These are phyloP conservation scores for Ustilago hordei DNA, from an alignment of 1,284 basidiomycete species.

Conservation along the genomic window DNA sequence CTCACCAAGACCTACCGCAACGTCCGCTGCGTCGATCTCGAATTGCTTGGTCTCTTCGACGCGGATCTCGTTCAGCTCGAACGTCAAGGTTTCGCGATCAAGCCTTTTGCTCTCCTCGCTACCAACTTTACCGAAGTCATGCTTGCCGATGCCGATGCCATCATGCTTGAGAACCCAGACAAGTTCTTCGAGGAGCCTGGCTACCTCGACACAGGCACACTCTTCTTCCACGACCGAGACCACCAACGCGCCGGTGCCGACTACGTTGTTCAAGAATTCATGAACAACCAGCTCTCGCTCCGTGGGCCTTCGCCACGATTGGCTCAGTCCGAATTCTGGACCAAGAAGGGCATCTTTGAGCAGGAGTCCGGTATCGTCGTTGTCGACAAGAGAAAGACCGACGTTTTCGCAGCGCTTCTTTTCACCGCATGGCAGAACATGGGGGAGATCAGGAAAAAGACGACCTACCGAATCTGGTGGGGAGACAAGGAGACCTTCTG, in stretches of 20 bases:
- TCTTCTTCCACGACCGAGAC: conserved; percentile 57
- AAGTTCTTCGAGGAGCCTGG: conserved; percentile 49
- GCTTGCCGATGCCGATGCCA: conserved; percentile 50
- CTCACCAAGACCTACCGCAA: conserved; percentile 41
- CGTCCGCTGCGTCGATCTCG: conserved; percentile 46
- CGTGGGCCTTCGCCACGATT: conserved; percentile 43
- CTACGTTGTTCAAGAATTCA: conserved; percentile 45
- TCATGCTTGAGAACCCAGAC: conserved; percentile 46
- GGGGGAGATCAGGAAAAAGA: conserved; percentile 51
- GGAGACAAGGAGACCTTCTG: conserved; percentile 55
- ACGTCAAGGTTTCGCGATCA: conserved; percentile 53
- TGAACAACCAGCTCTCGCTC: conserved; percentile 42
- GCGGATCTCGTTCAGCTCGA: conserved; percentile 44
- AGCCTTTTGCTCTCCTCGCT: conserved; percentile 50
- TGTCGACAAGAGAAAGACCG: conserved; percentile 47
- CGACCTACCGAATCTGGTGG: conserved; percentile 49
- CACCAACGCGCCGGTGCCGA: conserved; percentile 42
- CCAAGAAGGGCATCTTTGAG: conserved; percentile 52
- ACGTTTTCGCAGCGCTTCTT: conserved; percentile 48
- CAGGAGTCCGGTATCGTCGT: conserved; percentile 55
- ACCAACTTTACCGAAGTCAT: conserved; percentile 58
- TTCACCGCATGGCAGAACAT: conserved; percentile 57
- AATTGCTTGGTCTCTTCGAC: conserved; percentile 47
- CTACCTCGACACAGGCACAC: conserved; percentile 52
- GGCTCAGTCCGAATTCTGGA: conserved; percentile 46